Conservation (phyloP, 2,329 filamentous ascomycete species). For the Paecilomyces dactylethromorphus region DNA sequence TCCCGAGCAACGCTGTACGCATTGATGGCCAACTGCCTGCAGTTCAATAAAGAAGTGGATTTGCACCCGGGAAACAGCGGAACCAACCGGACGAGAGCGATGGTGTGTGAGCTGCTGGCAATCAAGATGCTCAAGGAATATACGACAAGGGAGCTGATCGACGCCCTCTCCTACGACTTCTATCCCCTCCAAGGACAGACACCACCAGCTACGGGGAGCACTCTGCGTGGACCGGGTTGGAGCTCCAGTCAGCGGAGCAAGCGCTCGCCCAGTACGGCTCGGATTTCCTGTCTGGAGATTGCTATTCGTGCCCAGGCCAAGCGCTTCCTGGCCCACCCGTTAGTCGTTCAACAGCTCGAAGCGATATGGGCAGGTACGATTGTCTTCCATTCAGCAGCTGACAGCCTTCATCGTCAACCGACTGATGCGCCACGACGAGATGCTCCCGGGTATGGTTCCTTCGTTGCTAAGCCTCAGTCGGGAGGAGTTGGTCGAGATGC, state of each 20-base stretch:
- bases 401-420: constrained; percentile 67
- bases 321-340: constrained; percentile 81
- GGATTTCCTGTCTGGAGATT: constrained; percentile 86
- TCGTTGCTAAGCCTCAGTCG: constrained; percentile 9
- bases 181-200: constrained; percentile 80
- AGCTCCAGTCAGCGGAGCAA: constrained; percentile 33
- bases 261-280: constrained; percentile 54
- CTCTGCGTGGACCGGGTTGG: constrained; percentile 29
- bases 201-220: constrained; percentile 33
- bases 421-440: constrained; percentile 23
- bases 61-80: constrained; percentile 77
- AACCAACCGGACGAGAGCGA: constrained; percentile 73
- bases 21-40: constrained; percentile 85
- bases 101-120: constrained; percentile 84
- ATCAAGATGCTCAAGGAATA: constrained; percentile 89
- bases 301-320: constrained; percentile 91
- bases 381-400: constrained; percentile 84
- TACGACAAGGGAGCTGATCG: constrained; percentile 80
- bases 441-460: constrained; percentile 17
- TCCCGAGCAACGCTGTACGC: constrained; percentile 82
- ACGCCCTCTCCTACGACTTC: constrained; percentile 91
- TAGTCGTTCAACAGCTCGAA: constrained; percentile 91
- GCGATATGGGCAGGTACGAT: constrained; percentile 96
- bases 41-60: constrained; percentile 84
- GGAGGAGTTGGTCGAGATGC: neutral